Percentiles rank a stretch among this genome's conserved stretches.
phyloP scores from a whole-genome alignment of 169 alveolate species.

The Plasmodium ovale region DNA sequence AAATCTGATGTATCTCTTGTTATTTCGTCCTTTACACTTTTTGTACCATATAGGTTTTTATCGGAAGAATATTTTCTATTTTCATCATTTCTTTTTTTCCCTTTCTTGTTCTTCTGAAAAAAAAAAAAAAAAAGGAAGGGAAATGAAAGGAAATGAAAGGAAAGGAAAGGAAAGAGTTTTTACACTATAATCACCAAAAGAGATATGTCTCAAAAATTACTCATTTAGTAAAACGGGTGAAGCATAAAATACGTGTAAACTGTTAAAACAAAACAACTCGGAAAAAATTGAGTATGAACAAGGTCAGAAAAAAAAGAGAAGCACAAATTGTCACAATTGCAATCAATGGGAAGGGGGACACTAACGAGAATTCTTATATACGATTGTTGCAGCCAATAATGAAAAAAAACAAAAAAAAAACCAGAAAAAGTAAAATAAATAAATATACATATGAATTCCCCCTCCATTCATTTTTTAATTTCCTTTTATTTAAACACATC shows the following conservation, averaged over 20 bases:
- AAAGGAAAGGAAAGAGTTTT: background rate
- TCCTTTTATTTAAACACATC: background rate
- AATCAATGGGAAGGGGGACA: too few species aligned
- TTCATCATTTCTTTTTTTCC: conserved; percentile 21
- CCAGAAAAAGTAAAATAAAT: too few species aligned
- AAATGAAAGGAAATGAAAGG: background rate
- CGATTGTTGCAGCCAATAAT: too few species aligned
- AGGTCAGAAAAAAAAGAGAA: background rate
- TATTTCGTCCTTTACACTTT: conserved; percentile 13
- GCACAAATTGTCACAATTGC: too few species aligned
- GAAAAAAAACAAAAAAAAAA: too few species aligned
- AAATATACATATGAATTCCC: too few species aligned
- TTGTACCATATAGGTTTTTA: conserved; percentile 11
- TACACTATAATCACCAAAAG: too few species aligned
- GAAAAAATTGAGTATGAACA: too few species aligned
- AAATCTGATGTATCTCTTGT: background rate
- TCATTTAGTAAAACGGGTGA: background rate
- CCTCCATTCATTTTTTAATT: background rate
- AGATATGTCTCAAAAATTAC: background rate
- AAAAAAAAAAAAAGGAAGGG: background rate
- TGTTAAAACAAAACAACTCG: background rate
- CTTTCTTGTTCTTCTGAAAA: conserved; percentile 38
- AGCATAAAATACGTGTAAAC: background rate
- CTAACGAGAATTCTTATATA: too few species aligned
- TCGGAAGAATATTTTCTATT: conserved; percentile 37